phyloP scores from a whole-genome alignment of 2,329 filamentous ascomycete species.

The Fusarium udum region DNA sequence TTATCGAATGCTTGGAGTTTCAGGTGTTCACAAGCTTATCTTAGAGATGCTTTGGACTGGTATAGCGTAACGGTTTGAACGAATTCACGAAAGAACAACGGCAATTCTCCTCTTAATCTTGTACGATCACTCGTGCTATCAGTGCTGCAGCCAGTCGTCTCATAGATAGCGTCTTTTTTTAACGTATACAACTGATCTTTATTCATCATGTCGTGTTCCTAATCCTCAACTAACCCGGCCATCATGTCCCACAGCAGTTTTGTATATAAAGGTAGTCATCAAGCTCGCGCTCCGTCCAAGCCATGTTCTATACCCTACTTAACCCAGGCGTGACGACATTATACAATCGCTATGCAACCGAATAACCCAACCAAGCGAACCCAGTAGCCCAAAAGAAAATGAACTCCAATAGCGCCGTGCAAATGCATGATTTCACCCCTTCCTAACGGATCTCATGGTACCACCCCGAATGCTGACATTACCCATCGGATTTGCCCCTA shows the following conservation, averaged over 20 bases:
- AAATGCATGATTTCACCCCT: slow-evolving; percentile 30
- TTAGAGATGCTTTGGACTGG: neutral
- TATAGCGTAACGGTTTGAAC: slow-evolving; percentile 21
- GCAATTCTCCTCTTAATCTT: neutral
- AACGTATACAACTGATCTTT: slow-evolving; percentile 30
- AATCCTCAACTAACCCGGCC: slow-evolving; percentile 22
- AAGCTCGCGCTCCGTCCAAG: slow-evolving; percentile 38
- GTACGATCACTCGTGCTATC: neutral
- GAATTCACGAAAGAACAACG: neutral
- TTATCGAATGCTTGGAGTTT: slow-evolving; percentile 16
- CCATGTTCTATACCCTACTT: slow-evolving; percentile 35
- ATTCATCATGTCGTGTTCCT: slow-evolving; percentile 41
- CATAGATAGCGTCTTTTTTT: neutral
- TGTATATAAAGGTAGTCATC: slow-evolving; percentile 37
- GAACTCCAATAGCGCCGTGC: slow-evolving; percentile 40
- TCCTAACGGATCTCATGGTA: slow-evolving; percentile 7
- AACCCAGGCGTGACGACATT: slow-evolving; percentile 31
- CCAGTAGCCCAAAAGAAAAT: slow-evolving; percentile 10
- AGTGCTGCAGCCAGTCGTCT: neutral
- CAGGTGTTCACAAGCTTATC: neutral
- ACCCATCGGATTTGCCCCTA: slow-evolving; percentile 21
- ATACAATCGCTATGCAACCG: slow-evolving; percentile 34
- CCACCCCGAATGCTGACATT: neutral
- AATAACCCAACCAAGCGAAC: slow-evolving; percentile 7
- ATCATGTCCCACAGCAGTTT: slow-evolving; percentile 18